Percentiles rank a stretch among this genome's conserved stretches.
Conservation (phyloP, 2,329 filamentous ascomycete species). For the Colletotrichum caudatum region DNA sequence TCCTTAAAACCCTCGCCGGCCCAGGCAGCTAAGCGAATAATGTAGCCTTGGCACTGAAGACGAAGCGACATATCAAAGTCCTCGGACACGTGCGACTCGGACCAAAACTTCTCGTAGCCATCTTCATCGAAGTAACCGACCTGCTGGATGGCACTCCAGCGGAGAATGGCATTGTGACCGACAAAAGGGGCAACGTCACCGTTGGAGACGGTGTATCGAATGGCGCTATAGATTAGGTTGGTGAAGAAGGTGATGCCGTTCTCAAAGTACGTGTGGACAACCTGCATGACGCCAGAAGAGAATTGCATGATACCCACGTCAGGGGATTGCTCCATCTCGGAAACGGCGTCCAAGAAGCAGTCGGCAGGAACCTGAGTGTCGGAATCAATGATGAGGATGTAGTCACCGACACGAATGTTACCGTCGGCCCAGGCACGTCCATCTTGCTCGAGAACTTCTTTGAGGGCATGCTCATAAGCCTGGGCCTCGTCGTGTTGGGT, state of each 20-base stretch:
- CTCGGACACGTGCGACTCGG: conserved; percentile 82
- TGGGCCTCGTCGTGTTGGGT: conserved; percentile 75
- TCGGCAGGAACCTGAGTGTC: conserved; percentile 83
- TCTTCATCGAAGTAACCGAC: conserved; percentile 78
- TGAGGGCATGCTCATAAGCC: conserved; percentile 74
- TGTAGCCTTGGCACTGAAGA: conserved; percentile 78
- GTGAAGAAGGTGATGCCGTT: conserved; percentile 79
- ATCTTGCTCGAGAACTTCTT: conserved; percentile 74
- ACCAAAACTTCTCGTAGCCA: conserved; percentile 84
- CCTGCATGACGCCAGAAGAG: conserved; percentile 83
- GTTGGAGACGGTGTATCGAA: conserved; percentile 81
- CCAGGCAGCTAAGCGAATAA: conserved; percentile 79
- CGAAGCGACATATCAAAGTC: conserved; percentile 87
- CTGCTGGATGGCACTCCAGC: conserved; percentile 81
- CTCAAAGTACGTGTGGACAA: conserved; percentile 79
- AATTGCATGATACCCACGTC: conserved; percentile 85
- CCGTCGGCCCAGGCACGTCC: conserved; percentile 84
- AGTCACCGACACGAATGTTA: conserved; percentile 87
- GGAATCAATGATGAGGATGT: conserved; percentile 82
- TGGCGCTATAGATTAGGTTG: conserved; percentile 81
- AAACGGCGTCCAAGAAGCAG: conserved; percentile 82
- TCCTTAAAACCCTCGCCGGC: conserved; percentile 84
- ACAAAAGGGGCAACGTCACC: conserved; percentile 84
- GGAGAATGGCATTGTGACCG: conserved; percentile 82
- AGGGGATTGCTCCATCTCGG: conserved; percentile 83